These are phyloP conservation scores for Ceratocystis diversiconidia DNA, from an alignment of 2,329 filamentous ascomycete species.

Conservation along the genomic window DNA sequence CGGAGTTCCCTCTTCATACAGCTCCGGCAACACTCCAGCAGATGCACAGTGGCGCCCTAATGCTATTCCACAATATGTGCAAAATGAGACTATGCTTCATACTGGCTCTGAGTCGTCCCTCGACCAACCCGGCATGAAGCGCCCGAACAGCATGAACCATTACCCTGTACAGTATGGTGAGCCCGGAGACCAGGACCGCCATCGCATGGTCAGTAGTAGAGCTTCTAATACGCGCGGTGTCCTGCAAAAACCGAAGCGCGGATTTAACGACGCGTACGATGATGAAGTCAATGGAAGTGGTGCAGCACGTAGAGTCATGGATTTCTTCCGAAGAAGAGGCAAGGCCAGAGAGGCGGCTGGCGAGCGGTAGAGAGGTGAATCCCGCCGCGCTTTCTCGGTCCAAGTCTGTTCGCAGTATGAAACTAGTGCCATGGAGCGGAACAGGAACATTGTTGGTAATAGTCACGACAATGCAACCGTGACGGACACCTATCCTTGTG, in stretches of 20 bases:
- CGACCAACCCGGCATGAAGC: slow-evolving; percentile 25
- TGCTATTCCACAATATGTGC: slow-evolving; percentile 32
- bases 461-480: background rate
- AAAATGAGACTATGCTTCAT: slow-evolving; percentile 32
- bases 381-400: slow-evolving; percentile 16
- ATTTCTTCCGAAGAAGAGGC: slow-evolving; percentile 84
- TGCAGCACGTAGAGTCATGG: slow-evolving; percentile 87
- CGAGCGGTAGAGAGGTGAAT: slow-evolving; percentile 16
- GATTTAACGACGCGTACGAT: slow-evolving; percentile 77
- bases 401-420: slow-evolving; percentile 5
- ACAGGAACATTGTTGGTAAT: background rate
- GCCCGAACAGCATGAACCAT: slow-evolving; percentile 27
- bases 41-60: slow-evolving; percentile 23
- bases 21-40: background rate
- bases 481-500: too few relatives aligned
- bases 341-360: slow-evolving; percentile 36
- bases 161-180: slow-evolving; percentile 32
- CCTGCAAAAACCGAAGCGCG: slow-evolving; percentile 69
- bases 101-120: slow-evolving; percentile 41
- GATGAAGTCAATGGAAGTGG: slow-evolving; percentile 60
- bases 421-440: background rate
- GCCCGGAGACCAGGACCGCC: slow-evolving; percentile 28
- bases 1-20: slow-evolving; percentile 9
- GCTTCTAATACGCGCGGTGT: slow-evolving; percentile 33
- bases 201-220: slow-evolving; percentile 26